Evolutionary conservation across 768 basidiomycete species (phyloP).

Genomic region (Dioszegia aurantiaca): DNA sequence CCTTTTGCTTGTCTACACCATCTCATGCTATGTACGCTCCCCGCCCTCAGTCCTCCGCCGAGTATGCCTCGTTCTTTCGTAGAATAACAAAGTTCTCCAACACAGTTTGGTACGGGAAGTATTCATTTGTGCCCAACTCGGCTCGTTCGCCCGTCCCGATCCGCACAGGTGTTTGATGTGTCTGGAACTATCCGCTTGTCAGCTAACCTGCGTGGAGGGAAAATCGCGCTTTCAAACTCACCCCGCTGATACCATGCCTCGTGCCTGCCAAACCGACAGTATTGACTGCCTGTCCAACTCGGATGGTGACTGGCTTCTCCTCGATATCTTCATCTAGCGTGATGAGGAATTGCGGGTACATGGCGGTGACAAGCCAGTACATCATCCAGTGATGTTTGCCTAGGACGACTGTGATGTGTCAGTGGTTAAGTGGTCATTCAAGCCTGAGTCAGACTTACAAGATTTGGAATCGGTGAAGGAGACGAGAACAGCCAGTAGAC

Average conservation of each 20-base stretch:
- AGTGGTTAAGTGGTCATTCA: neutral
- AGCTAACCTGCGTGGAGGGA: neutral
- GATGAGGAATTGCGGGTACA: slow-evolving; percentile 98
- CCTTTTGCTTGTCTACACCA: slow-evolving; percentile 3
- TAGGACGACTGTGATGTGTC: slow-evolving; percentile 68
- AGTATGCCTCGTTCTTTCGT: slow-evolving; percentile 62
- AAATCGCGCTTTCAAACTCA: no score
- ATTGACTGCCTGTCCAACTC: slow-evolving; percentile 94
- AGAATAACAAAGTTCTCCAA: slow-evolving; percentile 90
- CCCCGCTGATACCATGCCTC: slow-evolving; percentile 59
- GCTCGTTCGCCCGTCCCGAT: slow-evolving; percentile 90
- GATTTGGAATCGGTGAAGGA: slow-evolving; percentile 91
- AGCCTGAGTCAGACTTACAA: slow-evolving; percentile 61
- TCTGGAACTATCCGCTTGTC: slow-evolving; percentile 70
- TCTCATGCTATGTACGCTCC: neutral
- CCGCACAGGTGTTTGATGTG: slow-evolving; percentile 92
- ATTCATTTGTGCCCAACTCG: slow-evolving; percentile 96
- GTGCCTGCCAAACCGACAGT: slow-evolving; percentile 98
- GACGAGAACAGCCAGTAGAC: slow-evolving; percentile 77
- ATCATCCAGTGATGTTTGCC: slow-evolving; percentile 99
- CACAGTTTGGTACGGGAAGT: slow-evolving; percentile 80
- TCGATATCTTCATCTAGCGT: slow-evolving; percentile 90
- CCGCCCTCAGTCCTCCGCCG: slow-evolving; percentile 41
- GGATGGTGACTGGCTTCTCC: slow-evolving; percentile 80
- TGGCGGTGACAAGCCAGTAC: slow-evolving; percentile 89